These are phyloP conservation scores for Parasarocladium wereldwijsianum DNA, from an alignment of 2,329 filamentous ascomycete species.

Conservation along the genomic window DNA sequence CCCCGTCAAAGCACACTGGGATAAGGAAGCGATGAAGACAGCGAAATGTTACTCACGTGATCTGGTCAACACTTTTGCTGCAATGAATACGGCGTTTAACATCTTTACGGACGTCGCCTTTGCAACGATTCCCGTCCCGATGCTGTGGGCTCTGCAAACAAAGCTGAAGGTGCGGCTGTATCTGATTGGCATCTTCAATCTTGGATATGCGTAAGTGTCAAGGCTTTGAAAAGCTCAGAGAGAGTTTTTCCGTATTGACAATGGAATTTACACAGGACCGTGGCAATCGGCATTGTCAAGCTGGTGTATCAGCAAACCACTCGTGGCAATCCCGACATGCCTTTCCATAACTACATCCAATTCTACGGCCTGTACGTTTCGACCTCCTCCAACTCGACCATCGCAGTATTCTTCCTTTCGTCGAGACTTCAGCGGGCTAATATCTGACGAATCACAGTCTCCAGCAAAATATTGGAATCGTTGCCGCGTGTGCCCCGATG, in stretches of 20 bases:
- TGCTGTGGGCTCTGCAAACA: slow-evolving; percentile 26
- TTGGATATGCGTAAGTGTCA: slow-evolving; percentile 27
- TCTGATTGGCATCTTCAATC: slow-evolving; percentile 23
- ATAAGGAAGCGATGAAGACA: neutral
- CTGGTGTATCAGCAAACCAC: slow-evolving; percentile 1
- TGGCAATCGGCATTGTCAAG: neutral
- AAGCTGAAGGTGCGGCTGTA: slow-evolving; percentile 22
- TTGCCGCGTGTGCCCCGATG: neutral
- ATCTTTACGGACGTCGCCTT: slow-evolving; percentile 29
- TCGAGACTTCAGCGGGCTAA: neutral
- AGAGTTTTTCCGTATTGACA: neutral
- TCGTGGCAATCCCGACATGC: neutral
- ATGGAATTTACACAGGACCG: neutral
- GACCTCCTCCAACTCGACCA: too few relatives aligned
- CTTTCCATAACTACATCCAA: neutral
- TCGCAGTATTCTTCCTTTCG: too few relatives aligned
- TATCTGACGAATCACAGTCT: neutral
- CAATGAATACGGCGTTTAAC: slow-evolving; percentile 15
- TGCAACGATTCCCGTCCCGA: slow-evolving; percentile 23
- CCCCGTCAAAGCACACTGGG: slow-evolving; percentile 3
- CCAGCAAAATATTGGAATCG: neutral
- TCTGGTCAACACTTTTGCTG: neutral
- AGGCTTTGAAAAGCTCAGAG: too few relatives aligned
- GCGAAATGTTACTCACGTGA: slow-evolving; percentile 3
- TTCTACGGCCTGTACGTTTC: slow-evolving; percentile 1